Evolutionary conservation across 2,329 filamentous ascomycete genomes (phyloP), one percentile per base, ranked within the genome.

Genomic region (Stemphylium vesicarium): DNA sequence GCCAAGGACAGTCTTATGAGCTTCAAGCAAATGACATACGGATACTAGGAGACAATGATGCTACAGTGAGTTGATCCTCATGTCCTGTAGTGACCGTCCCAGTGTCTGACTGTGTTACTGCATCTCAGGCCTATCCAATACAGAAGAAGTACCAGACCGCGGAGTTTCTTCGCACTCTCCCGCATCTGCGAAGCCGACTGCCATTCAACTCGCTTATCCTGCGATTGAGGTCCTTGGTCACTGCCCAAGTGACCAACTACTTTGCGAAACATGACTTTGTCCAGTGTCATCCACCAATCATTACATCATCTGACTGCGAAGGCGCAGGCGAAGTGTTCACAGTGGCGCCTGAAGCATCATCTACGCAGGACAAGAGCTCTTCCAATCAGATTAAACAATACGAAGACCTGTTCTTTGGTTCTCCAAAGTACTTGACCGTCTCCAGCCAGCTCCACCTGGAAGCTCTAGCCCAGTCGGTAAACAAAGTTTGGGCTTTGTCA

Each of bases 251-350:
- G 38, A 90, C 86, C 48, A 84, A 83, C 41, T 94, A 92, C 77
- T 97, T 98, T 77, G 82, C 84, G 41, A 77, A 80, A 22, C 83
- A 86, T 55, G 82, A 86, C 51, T 94, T 91, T 68, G 83, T 91
- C 54, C 90, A 98, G 77, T 91, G 91, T 7, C 94, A 98, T 65
- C 91, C 95, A 4, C 95, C 95, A 4, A 88, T 98, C 68, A 91
- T 99, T 69, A 98, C 95, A 1, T 97, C 94, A 0, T 96, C 94
- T 0, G 95, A 99, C 69, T 99, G 95, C 70, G 95, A 99, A 79
- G 95, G 95, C 4, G 95, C 93, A 2, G 95, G 95, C 0, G 93
- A 98, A 73, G 94, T 96, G 15, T 99, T 99, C 69, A 86, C 86
- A 9, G 80, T 98, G 33, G 61, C 69, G 29, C 66, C 72, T 32